Evolutionary conservation across 257 asterid species (phyloP).

Genomic region (Ajuga chamaepitys): DNA sequence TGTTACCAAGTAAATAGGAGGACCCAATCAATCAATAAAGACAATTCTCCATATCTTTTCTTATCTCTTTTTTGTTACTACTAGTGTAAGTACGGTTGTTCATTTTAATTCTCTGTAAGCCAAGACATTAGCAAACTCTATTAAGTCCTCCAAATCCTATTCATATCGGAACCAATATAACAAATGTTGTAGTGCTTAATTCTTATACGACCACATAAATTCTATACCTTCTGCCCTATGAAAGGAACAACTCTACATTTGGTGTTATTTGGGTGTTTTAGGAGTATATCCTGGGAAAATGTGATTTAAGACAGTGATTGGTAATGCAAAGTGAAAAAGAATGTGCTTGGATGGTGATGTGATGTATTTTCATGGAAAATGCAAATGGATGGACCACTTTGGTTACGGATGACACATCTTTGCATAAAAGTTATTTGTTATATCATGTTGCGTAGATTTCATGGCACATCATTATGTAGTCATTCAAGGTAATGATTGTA

Average conservation of each 20-base stretch:
- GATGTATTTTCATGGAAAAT: too few relatives aligned
- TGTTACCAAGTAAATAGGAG: slow-evolving; percentile 3
- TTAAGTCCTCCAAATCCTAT: neutral
- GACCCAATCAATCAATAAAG: slow-evolving; percentile 1
- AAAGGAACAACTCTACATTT: neutral
- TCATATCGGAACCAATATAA: neutral
- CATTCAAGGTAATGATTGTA: too few relatives aligned
- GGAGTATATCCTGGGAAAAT: neutral
- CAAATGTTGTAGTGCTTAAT: neutral
- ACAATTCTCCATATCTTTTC: neutral
- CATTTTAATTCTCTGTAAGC: neutral
- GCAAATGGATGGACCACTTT: too few relatives aligned
- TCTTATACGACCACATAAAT: neutral
- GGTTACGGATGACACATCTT: too few relatives aligned
- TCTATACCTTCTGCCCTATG: neutral
- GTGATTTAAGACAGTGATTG: too few relatives aligned
- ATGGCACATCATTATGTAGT: too few relatives aligned
- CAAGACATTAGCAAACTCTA: neutral
- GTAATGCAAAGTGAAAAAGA: too few relatives aligned
- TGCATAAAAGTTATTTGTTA: too few relatives aligned
- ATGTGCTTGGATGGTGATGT: too few relatives aligned
- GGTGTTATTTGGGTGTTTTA: neutral
- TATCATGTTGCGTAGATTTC: too few relatives aligned
- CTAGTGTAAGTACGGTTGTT: neutral
- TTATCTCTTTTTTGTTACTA: neutral